Evolutionary conservation across 202 grass and related monocot genomes (phyloP), one percentile per base, ranked within the genome.

Genomic region (Carex sylvatica): DNA sequence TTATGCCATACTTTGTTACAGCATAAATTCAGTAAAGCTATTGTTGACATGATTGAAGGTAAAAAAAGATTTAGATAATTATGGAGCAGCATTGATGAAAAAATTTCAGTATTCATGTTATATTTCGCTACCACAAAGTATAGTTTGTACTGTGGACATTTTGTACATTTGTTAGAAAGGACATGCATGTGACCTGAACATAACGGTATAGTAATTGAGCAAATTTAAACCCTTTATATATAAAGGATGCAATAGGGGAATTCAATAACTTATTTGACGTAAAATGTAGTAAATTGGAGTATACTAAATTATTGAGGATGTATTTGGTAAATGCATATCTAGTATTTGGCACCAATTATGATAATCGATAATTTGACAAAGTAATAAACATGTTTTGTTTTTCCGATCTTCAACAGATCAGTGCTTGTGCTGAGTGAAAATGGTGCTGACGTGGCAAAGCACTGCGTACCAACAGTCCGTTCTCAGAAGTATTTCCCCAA

Each of bases 381-480:
- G 19, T 16, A 63, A 36, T 73, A 4, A 26, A 38, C 61, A 70
- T 71, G 16, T 22, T 22, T 71, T 12, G 7, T 18, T 71, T 47
- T 22, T 10, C 24, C 20, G 44, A 4, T 49, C 14, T 35, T 80
- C 55, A 5, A 58, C 47, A 88, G 87, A 54, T 95, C 90, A 0
- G 90, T 92, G 6, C 93, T 95, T 30, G 84, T 95, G 49, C 76
- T 95, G 5, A 60, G 8, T 3, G 92, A 88, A 5, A 92, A 90
- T 42, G 90, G 84, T 1, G 92, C 90, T 19, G 92, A 92, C 18
- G 62, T 88, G 4, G 90, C 90, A 38, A 92, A 90, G 78, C 93
- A 95, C 78, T 95, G 88, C 55, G 84, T 95, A 0, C 93, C 93
- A 8, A 88, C 88, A 8, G 93, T 95, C 4, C 88, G 81, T 0